Evolutionary conservation across 768 basidiomycete species (phyloP), one percentile per base, ranked within the genome.

Genomic region (Tricholoma terreum): DNA sequence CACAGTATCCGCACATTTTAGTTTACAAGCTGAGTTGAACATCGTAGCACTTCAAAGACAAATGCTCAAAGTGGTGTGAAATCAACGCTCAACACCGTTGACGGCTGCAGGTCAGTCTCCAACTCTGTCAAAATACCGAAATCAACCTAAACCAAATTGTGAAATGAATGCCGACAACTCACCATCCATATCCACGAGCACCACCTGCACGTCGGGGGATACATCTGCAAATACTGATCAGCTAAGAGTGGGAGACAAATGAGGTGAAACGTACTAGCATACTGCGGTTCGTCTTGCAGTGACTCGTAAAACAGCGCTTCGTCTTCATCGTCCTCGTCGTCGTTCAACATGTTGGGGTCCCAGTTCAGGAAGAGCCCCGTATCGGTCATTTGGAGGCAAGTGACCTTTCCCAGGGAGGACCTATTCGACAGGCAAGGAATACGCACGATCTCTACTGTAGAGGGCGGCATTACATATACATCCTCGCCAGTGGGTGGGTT

Each of bases 301-400:
- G 56, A 56, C 9, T 52, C n/a, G 30, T 64, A 64, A 22, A 64
- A 64, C 7, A 11, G 0, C 11, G 35, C 24, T 19, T 63, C 24
- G 6, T 1, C 5, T 17, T 58, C 38, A 14, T 58, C 9, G n/a
- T n/a, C 31, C 6, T 27, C 42, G 38, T 51, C 46, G 14, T 46
- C 6, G 12, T 7, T 27, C 6, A 45, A 38, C 12, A 55, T 50
- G 43, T 54, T 42, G 49, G 64, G 57, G 51, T 75, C 71, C 73
- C 78, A 82, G 54, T 79, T 83, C 34, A 84, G 60, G 58, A 75
- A 85, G 11, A 85, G 58, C 0, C 78, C 79, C 0, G 81, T 80
- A 24, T 81, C 77, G 0, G 81, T 80, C 71, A 84, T 75, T 63
- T 84, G 83, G 19, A 85, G 73, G 61, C 83, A 85, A 22, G 75